Percentiles rank a stretch among this genome's conserved stretches.
These are phyloP conservation scores for Fusarium odoratissimum DNA, from an alignment of 2,329 filamentous ascomycete species.

Conservation along the genomic window DNA sequence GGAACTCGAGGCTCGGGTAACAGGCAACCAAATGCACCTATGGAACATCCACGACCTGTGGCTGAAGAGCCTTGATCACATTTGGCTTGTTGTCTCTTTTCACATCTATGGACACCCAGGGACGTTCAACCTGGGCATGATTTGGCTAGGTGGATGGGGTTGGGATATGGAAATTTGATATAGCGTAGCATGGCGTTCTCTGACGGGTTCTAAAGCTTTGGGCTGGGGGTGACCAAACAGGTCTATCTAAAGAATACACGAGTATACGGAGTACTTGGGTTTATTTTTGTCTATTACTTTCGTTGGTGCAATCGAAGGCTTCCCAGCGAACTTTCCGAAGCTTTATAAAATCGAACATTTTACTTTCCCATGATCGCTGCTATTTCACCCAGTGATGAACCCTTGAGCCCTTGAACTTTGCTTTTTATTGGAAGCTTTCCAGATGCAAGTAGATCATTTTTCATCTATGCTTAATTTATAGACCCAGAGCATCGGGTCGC, in stretches of 20 bases:
- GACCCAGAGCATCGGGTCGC: slow-evolving; percentile 1
- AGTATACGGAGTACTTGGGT: neutral
- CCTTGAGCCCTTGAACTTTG: neutral
- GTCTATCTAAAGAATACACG: slow-evolving; percentile 7
- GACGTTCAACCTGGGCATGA: neutral
- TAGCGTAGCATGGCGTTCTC: slow-evolving; percentile 27
- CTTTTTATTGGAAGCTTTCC: neutral
- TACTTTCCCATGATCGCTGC: neutral
- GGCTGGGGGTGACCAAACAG: neutral
- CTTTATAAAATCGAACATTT: neutral
- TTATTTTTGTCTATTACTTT: neutral
- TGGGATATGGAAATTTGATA: slow-evolving; percentile 1
- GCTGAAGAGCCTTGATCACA: neutral
- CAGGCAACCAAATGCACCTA: neutral
- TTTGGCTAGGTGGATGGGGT: neutral
- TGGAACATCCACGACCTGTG: neutral
- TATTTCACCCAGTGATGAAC: neutral
- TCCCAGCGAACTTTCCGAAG: neutral
- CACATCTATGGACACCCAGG: no score
- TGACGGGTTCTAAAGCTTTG: neutral
- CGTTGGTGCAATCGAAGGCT: neutral
- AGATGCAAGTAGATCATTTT: neutral
- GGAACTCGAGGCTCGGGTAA: slow-evolving; percentile 28
- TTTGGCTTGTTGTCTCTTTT: no score
- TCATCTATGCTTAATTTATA: neutral